Evolutionary conservation across 2,329 filamentous ascomycete species (phyloP).

Genomic region (Phaeophleospora eucalypticola): DNA sequence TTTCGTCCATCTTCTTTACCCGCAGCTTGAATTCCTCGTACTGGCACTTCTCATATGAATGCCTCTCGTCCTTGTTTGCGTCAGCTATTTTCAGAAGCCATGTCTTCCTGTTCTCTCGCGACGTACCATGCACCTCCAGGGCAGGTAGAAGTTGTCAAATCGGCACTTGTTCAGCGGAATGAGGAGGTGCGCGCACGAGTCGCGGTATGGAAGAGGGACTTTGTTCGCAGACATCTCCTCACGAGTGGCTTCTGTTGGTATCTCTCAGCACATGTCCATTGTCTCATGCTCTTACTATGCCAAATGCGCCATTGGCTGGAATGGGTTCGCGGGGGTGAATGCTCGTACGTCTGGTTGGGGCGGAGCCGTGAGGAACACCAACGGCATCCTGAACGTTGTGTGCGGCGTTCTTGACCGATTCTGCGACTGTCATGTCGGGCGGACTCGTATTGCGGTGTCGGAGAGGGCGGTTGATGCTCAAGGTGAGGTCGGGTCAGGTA

Average conservation of each 20-base stretch:
- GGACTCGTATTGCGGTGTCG: slow-evolving; percentile 18
- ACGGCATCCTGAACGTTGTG: slow-evolving; percentile 44
- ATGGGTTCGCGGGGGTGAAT: slow-evolving; percentile 1
- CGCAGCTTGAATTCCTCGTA: slow-evolving; percentile 98
- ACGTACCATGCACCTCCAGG: slow-evolving; percentile 94
- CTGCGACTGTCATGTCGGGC: slow-evolving; percentile 33
- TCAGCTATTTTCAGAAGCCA: neutral
- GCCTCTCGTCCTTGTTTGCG: slow-evolving; percentile 73
- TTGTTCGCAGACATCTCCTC: slow-evolving; percentile 91
- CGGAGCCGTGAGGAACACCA: slow-evolving; percentile 40
- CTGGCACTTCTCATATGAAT: slow-evolving; percentile 98
- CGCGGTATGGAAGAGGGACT: slow-evolving; percentile 85
- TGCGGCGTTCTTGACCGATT: slow-evolving; percentile 29
- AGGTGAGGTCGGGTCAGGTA: too few relatives aligned
- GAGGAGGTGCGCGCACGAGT: slow-evolving; percentile 89
- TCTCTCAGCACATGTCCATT: slow-evolving; percentile 11
- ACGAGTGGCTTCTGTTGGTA: slow-evolving; percentile 64
- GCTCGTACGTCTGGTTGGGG: slow-evolving; percentile 32
- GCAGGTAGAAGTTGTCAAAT: slow-evolving; percentile 83
- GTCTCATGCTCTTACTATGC: neutral
- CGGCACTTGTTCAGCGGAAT: slow-evolving; percentile 96
- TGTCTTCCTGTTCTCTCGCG: neutral
- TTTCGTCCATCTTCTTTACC: slow-evolving; percentile 96
- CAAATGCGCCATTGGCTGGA: slow-evolving; percentile 9
- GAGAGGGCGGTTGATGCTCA: slow-evolving; percentile 1